Percentiles rank a stretch among this genome's conserved stretches.
phyloP scores from a whole-genome alignment of 768 basidiomycete species.

The Roridomyces roridus region DNA sequence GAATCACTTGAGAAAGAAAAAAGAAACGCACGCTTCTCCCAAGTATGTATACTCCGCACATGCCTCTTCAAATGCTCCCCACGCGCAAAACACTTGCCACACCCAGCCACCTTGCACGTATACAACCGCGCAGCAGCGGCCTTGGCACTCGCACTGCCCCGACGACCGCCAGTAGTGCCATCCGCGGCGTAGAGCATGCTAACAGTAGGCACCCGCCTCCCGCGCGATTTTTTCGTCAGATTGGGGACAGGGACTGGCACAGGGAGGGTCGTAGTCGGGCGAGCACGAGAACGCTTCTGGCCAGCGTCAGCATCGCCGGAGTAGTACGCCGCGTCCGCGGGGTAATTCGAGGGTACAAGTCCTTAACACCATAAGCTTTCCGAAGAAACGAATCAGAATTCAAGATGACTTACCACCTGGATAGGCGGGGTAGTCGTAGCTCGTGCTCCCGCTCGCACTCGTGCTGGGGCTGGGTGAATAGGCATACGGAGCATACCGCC shows the following conservation, averaged over 20 bases:
- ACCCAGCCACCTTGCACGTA: constrained; percentile 72
- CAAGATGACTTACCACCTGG: constrained; percentile 4
- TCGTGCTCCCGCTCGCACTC: not conserved
- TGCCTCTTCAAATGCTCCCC: constrained; percentile 86
- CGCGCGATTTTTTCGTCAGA: constrained; percentile 55
- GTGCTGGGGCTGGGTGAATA: constrained; percentile 1
- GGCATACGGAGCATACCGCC: constrained; percentile 19
- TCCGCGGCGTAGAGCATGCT: constrained; percentile 21
- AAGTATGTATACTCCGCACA: constrained; percentile 79
- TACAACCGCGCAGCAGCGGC: constrained; percentile 49
- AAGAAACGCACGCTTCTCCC: constrained; percentile 77
- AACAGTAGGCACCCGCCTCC: constrained; percentile 54
- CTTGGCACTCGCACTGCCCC: not conserved
- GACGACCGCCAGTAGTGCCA: not conserved
- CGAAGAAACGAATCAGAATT: not conserved
- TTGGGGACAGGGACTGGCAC: constrained; percentile 53
- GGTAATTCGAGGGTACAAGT: not conserved
- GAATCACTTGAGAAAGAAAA: not conserved
- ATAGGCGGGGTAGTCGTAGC: not conserved
- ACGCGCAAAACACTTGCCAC: constrained; percentile 80
- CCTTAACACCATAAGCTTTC: not conserved
- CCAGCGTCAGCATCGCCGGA: constrained; percentile 12
- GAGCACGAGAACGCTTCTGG: constrained; percentile 23
- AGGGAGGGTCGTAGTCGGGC: constrained; percentile 37
- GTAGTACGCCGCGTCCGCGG: too few relatives aligned